Conservation (phyloP, 2,329 filamentous ascomycete genomes). For the Fusarium pseudocircinatum region DNA sequence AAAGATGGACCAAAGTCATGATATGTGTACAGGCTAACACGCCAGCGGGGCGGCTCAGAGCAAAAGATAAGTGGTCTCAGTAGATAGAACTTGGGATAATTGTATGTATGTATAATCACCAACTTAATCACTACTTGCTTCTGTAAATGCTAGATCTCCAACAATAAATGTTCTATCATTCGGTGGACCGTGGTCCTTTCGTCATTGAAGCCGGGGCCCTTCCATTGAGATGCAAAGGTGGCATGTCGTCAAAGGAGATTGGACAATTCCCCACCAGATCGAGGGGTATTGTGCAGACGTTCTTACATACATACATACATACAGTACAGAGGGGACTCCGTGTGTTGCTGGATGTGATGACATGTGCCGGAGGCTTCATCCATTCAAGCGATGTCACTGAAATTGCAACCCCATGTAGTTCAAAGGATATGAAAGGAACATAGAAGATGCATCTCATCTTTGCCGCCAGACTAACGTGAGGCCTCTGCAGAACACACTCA, state of each 20-base stretch:
- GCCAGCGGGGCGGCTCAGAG: constrained; percentile 25
- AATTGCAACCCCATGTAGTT: background rate
- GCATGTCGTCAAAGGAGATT: constrained; percentile 41
- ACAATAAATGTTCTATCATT: constrained; percentile 8
- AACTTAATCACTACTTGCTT: constrained; percentile 18
- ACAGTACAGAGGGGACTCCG: constrained; percentile 9
- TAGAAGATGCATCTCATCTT: constrained; percentile 1
- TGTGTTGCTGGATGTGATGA: background rate
- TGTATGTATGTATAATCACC: constrained; percentile 26
- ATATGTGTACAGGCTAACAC: constrained; percentile 37
- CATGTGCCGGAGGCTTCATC: constrained; percentile 12
- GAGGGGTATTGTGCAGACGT: constrained; percentile 33
- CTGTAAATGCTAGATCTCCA: constrained; percentile 15
- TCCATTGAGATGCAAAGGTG: constrained; percentile 35
- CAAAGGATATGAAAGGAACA: background rate
- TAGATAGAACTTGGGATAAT: constrained; percentile 14
- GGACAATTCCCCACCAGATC: constrained; percentile 44
- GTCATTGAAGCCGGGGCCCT: constrained; percentile 22
- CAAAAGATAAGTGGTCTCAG: constrained; percentile 2
- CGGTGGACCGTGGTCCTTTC: constrained; percentile 14
- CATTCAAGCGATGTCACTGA: constrained; percentile 1
- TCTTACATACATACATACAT: background rate
- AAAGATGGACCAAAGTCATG: constrained; percentile 18
- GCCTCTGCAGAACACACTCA: constrained; percentile 24
- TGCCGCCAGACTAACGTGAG: background rate